These are phyloP conservation scores for Rhizophora apiculata DNA, from an alignment of 345 rosid genomes.

Conservation along the genomic window DNA sequence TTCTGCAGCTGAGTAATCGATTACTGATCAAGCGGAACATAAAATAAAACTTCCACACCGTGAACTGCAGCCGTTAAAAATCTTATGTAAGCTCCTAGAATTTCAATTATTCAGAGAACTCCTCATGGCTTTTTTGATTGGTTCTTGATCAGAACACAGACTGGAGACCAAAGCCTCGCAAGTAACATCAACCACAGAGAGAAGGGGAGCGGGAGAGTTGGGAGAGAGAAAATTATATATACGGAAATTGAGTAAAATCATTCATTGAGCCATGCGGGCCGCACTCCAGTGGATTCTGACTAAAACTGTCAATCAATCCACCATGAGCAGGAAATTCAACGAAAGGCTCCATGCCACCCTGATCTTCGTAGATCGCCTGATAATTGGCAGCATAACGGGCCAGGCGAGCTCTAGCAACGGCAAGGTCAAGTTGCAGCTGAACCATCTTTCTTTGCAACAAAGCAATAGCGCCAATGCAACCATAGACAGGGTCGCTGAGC, in stretches of 20 bases:
- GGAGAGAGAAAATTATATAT: conserved; percentile 15
- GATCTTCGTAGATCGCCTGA: conserved; percentile 12
- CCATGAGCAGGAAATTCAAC: conserved; percentile 37
- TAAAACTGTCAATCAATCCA: conserved; percentile 46
- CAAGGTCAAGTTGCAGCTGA: conserved; percentile 77
- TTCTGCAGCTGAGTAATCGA: background rate
- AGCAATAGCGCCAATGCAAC: conserved; percentile 91
- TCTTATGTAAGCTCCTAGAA: background rate
- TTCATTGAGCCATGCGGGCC: conserved; percentile 24
- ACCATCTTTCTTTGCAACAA: conserved; percentile 61
- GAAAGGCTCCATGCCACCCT: conserved; percentile 25
- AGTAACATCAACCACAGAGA: conserved; percentile 11
- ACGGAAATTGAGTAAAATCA: conserved; percentile 46
- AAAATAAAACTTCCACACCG: background rate
- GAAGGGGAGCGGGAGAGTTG: background rate
- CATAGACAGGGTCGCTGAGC: conserved; percentile 84
- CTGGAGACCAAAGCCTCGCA: conserved; percentile 15
- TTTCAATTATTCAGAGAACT: conserved; percentile 13
- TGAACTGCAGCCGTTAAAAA: background rate
- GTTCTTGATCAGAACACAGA: conserved; percentile 23
- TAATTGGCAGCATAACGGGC: conserved; percentile 43
- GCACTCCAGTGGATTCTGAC: conserved; percentile 31
- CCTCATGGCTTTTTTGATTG: background rate
- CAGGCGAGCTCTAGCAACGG: conserved; percentile 64
- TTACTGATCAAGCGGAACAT: background rate